These are phyloP conservation scores for Elaeagnus macrophylla DNA, from an alignment of 306 rosid species.

Conservation along the genomic window DNA sequence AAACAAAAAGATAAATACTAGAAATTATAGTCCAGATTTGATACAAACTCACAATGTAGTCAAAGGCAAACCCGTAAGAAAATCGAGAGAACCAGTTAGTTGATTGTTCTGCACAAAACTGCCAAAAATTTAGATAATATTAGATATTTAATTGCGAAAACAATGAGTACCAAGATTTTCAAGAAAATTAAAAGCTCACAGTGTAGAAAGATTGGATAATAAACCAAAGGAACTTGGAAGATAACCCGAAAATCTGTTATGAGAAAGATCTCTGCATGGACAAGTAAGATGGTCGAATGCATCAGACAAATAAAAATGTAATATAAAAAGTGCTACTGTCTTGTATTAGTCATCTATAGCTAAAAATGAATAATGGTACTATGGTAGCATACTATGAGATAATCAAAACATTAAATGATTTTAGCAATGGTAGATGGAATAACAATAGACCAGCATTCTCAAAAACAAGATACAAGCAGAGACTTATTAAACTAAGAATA, in stretches of 20 bases:
- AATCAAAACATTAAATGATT: no score
- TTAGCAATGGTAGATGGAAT: no score
- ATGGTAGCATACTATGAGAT: no score
- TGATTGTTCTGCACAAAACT: conserved; percentile 83
- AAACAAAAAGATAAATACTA: conserved; percentile 11
- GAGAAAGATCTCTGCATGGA: conserved; percentile 71
- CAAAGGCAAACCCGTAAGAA: conserved; percentile 67
- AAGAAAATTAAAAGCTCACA: conserved; percentile 40
- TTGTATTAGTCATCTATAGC: no score
- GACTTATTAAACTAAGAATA: no score
- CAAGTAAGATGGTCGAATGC: conserved; percentile 6
- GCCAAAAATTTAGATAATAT: conserved; percentile 22
- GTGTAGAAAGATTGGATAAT: conserved; percentile 71
- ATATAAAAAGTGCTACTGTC: background rate
- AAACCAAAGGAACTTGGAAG: conserved; percentile 66
- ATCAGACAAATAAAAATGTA: background rate
- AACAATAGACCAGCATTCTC: no score
- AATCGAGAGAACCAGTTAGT: conserved; percentile 64
- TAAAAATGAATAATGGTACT: no score
- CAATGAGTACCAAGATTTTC: conserved; percentile 11
- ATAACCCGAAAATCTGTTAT: conserved; percentile 70
- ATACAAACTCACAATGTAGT: conserved; percentile 37
- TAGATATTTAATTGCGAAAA: conserved; percentile 8
- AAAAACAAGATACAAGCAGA: no score
- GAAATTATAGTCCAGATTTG: conserved; percentile 4